Evolutionary conservation across 1,139 yeast genomes (phyloP), one percentile per base, ranked within the genome.

Genomic region (Taphrina communis): DNA sequence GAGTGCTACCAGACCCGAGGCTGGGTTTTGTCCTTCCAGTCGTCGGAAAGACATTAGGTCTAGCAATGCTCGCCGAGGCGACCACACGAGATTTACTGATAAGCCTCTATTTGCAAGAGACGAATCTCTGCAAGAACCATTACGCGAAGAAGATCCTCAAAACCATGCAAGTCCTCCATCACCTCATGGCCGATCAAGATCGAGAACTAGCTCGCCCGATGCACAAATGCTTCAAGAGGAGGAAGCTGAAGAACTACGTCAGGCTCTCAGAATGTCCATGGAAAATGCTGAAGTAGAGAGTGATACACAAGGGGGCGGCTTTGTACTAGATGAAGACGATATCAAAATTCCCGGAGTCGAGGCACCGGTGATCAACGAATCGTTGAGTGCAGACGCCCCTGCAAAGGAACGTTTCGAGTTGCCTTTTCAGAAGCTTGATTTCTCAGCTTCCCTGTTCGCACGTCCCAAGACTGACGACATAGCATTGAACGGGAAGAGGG

Each of bases 241-340:
- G 44, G 62, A 58, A 17, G 53, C 51, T n/a, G 41, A 5, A 14
- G 62, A 58, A 31, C 17, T 58, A 17, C 12, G 17, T n/a, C 11
- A 25, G 19, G 66, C 58, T 19, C n/a, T 50, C 7, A 36, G 17
- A 14, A 8, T 50, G 41, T 61, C 66, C 8, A 12, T 61, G 66
- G 66, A 50, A 50, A 17, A 14, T n/a, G 17, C 48, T 12, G 31
- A 11, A n/a, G 38, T 5, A 14, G 11, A 39, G 6, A 14, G 12
- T 17, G 56, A 14, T 39, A n/a, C 48, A 19, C n/a, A n/a, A 11
- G 56, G 56, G 7, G 55, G 67, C 25, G 67, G 67, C 2, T 63
- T 63, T 36, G 61, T 52, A n/a, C 38, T 41, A 5, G 67, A 63
- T n/a, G 67, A 63, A n/a, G 67, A 63, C 52, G 61, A 44, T 46